Evolutionary conservation across 73 alveolate genomes (phyloP), one percentile per base, ranked within the genome.

Genomic region (Uronychia setigera): DNA sequence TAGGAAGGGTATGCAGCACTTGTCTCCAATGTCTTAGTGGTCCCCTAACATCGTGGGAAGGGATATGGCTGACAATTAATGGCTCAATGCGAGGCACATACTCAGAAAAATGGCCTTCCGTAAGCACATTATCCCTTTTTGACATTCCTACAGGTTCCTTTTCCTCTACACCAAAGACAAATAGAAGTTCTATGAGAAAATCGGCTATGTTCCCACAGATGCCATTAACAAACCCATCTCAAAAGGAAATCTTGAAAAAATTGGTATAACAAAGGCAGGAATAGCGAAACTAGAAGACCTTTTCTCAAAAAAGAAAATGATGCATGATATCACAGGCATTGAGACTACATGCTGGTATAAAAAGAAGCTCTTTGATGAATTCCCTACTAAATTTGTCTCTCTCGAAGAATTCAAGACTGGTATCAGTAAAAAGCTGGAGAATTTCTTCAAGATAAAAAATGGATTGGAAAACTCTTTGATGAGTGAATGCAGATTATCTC

Each of bases 191-290:
- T 46, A 46, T 46, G 67, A 46, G 67, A 46, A 46, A 19, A 46
- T 46, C 19, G 67, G 67, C 67, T 46, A 46, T 19, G 19, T 11
- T 5, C 67, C 67, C 5, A 46, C 67, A 46, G 67, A 46, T 46
- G n/a, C 67, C 67, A 46, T 46, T 19, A 46, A 46, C 67, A 46
- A 46, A 46, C 67, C 67, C 67, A n/a, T n/a, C n/a, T n/a, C n/a
- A n/a, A n/a, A n/a, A n/a, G n/a, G n/a, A n/a, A n/a, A n/a, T n/a
- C n/a, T n/a, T n/a, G 5, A 46, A 19, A 46, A 46, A 46, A 11
- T 46, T 46, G 67, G 67, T 5, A 46, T 46, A 46, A 19, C 67
- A 5, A 5, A 46, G 67, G 67, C 5, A 19, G 19, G 19, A 46
- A 46, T 46, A 11, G 67, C 67, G 67, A 46, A 19, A 46, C 19